Conservation (phyloP, 352 stramenopile genomes). For the Phytopythium sindhum region DNA sequence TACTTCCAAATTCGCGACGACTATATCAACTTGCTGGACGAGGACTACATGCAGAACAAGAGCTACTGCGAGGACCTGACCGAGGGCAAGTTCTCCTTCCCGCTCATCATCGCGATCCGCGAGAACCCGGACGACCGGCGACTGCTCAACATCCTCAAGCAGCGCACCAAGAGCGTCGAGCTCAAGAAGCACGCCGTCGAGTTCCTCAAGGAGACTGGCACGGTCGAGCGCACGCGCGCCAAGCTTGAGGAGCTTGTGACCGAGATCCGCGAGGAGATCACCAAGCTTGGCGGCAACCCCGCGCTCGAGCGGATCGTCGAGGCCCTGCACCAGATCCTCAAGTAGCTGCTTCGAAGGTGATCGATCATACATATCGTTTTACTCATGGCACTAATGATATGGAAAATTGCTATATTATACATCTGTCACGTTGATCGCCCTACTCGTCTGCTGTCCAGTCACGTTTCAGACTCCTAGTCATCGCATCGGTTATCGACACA, state of each 20-base stretch:
- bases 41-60: conserved; percentile 97
- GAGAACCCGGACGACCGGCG: conserved; percentile 75
- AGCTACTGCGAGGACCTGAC: conserved; percentile 98
- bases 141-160: conserved; percentile 95
- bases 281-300: conserved; percentile 48
- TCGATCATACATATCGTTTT: background rate
- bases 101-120: conserved; percentile 81
- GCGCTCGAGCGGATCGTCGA: conserved; percentile 57
- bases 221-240: conserved; percentile 45
- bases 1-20: conserved; percentile 99
- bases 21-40: conserved; percentile 96
- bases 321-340: conserved; percentile 50
- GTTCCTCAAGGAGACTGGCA: conserved; percentile 71
- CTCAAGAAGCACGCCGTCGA: conserved; percentile 94
- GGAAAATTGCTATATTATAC: background rate
- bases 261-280: conserved; percentile 48
- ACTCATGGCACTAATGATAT: background rate
- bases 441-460: conserved; percentile 25
- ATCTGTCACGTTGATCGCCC: background rate
- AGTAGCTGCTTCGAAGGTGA: background rate
- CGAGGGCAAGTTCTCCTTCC: conserved; percentile 96
- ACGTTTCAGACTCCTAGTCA: conserved; percentile 11
- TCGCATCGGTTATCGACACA: conserved; percentile 26
- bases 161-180: conserved; percentile 93
- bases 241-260: conserved; percentile 52